Conservation (phyloP, 305 asterid genomes). For the Ilex paraguariensis region DNA sequence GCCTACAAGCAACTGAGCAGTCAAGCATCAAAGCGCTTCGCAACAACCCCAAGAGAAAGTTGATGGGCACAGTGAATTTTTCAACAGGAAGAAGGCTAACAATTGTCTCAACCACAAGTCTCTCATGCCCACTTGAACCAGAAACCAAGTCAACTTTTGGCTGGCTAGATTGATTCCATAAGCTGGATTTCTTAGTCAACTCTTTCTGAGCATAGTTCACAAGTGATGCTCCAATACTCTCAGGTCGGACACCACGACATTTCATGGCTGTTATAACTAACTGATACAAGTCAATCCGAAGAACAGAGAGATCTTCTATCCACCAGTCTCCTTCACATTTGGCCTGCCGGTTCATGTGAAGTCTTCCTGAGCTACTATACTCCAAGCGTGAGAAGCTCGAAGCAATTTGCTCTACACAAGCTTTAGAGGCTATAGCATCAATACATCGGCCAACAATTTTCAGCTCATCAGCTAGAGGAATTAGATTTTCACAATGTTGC, state of each 20-base stretch:
- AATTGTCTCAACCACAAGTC: constrained; percentile 57
- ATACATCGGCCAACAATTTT: constrained; percentile 56
- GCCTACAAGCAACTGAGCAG: constrained; percentile 54
- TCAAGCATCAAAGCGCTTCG: constrained; percentile 72
- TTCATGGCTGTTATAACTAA: constrained; percentile 76
- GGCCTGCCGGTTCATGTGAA: constrained; percentile 72
- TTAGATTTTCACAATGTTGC: constrained; percentile 60
- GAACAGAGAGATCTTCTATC: constrained; percentile 76
- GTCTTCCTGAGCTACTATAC: constrained; percentile 92
- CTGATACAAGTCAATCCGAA: constrained; percentile 58
- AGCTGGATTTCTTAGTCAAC: constrained; percentile 47
- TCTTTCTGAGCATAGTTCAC: constrained; percentile 72
- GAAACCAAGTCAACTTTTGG: constrained; percentile 31
- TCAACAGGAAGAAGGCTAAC: constrained; percentile 71
- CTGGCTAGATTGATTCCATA: constrained; percentile 53
- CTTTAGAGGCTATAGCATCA: constrained; percentile 78
- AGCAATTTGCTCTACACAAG: constrained; percentile 82
- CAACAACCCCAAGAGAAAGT: constrained; percentile 66
- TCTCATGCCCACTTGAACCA: constrained; percentile 42
- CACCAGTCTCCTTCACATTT: constrained; percentile 81
- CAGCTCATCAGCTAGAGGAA: constrained; percentile 80
- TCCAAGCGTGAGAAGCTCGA: constrained; percentile 84
- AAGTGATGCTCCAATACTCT: constrained; percentile 73
- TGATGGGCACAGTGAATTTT: constrained; percentile 55
- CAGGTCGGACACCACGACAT: constrained; percentile 81